A percentile compares a stretch with the other conserved stretches of the same genome.
Conservation (phyloP, 148 eudicot species). For the Diospyros lotus region DNA sequence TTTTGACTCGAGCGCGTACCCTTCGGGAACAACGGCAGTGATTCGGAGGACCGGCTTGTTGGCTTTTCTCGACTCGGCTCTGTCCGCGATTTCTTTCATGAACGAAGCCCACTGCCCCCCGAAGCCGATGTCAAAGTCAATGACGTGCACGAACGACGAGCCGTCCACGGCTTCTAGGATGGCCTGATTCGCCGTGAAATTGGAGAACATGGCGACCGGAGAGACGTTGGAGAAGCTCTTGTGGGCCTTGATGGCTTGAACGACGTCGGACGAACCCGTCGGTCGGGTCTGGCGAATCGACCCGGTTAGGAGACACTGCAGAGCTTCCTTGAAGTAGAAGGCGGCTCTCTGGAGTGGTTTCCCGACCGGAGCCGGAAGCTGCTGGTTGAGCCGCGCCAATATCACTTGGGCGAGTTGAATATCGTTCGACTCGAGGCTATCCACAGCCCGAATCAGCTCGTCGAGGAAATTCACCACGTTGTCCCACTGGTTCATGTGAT, state of each 20-base stretch:
- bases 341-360: conserved; percentile 83
- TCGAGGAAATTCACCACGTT: conserved; percentile 59
- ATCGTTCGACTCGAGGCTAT: conserved; percentile 73
- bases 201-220: conserved; percentile 74
- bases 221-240: conserved; percentile 68
- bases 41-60: conserved; percentile 52
- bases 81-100: conserved; percentile 71
- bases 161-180: conserved; percentile 81
- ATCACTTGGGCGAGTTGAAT: conserved; percentile 52
- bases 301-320: conserved; percentile 45
- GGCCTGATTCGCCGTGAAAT: conserved; percentile 85
- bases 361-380: conserved; percentile 57
- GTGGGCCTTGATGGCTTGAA: conserved; percentile 69
- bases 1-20: conserved; percentile 55
- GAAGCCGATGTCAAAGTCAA: conserved; percentile 87
- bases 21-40: conserved; percentile 68
- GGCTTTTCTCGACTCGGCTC: conserved; percentile 29
- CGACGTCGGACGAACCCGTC: conserved; percentile 41
- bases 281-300: conserved; percentile 29
- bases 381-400: conserved; percentile 79
- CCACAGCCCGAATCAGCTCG: conserved; percentile 68
- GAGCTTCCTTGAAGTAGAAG: conserved; percentile 87
- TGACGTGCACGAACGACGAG: conserved; percentile 52
- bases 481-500: conserved; percentile 13
- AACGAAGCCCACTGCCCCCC: conserved; percentile 97